Percentiles rank a stretch among this genome's conserved stretches.
Evolutionary conservation across 331 rosid genomes (phyloP).

Genomic region (Pyracantha coccinea): DNA sequence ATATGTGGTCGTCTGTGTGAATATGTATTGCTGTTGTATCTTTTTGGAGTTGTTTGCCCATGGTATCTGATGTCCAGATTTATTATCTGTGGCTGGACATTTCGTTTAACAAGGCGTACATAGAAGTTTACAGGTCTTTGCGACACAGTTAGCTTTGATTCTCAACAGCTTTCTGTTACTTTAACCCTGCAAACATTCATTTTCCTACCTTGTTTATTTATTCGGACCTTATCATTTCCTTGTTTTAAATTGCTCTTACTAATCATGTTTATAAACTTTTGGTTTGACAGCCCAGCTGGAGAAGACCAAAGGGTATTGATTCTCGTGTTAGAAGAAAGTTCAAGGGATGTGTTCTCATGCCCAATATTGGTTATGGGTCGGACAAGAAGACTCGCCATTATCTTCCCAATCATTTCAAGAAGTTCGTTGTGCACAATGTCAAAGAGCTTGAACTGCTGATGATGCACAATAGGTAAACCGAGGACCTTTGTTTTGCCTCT

Average conservation of each 20-base stretch:
- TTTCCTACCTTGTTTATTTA: no score
- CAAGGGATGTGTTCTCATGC: constrained; percentile 77
- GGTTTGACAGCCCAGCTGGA: constrained; percentile 50
- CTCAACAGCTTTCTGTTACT: no score
- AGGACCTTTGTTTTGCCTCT: not conserved
- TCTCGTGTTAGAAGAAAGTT: constrained; percentile 86
- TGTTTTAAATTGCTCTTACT: not conserved
- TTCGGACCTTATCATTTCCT: constrained; percentile 3
- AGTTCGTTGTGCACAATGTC: constrained; percentile 72
- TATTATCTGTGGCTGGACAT: no score
- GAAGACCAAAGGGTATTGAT: constrained; percentile 93
- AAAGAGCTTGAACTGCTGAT: constrained; percentile 66
- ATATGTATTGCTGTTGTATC: no score
- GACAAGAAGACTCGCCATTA: constrained; percentile 87
- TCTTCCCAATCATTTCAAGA: constrained; percentile 85
- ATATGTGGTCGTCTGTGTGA: not conserved
- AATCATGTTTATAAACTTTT: not conserved
- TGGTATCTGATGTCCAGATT: constrained; percentile 49
- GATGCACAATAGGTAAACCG: constrained; percentile 81
- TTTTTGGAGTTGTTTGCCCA: constrained; percentile 23
- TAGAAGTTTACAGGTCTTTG: no score
- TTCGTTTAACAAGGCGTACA: no score
- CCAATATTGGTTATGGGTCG: constrained; percentile 79
- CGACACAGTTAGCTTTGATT: no score
- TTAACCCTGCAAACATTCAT: no score